Evolutionary conservation across 179 eudicot species (phyloP).

Genomic region (Spinacia oleracea): DNA sequence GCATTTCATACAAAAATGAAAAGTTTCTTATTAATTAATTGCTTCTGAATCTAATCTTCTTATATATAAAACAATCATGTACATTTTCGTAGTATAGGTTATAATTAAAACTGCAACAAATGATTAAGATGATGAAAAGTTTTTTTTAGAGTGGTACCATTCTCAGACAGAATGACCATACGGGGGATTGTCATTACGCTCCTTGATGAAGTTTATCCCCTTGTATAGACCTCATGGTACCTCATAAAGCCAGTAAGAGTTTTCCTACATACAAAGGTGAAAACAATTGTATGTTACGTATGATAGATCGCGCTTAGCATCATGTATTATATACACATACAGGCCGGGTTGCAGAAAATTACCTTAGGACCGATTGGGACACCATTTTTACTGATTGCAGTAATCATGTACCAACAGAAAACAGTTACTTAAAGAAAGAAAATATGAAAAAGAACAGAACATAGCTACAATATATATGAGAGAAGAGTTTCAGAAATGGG

Average conservation of each 20-base stretch:
- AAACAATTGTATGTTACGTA: neutral
- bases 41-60: too few relatives aligned
- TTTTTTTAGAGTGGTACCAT: constrained; percentile 43
- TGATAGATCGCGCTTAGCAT: neutral
- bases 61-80: too few relatives aligned
- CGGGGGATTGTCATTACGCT: constrained; percentile 76
- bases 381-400: constrained; percentile 55
- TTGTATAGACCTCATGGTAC: constrained; percentile 94
- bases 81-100: too few relatives aligned
- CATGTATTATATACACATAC: neutral
- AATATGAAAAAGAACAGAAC: neutral
- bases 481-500: neutral
- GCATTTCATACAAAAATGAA: constrained; percentile 18
- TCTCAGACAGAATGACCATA: constrained; percentile 71
- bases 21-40: neutral
- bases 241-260: constrained; percentile 82
- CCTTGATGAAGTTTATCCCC: constrained; percentile 70
- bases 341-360: neutral
- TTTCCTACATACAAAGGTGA: constrained; percentile 49
- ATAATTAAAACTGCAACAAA: too few relatives aligned
- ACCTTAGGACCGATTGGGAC: constrained; percentile 77
- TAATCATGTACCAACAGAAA: neutral
- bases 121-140: neutral
- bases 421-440: neutral
- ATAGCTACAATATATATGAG: too few relatives aligned